Percentiles rank a stretch among this genome's conserved stretches.
phyloP scores from a whole-genome alignment of 139 green algal genomes.

The Chlamydomonas sphaeroides region DNA sequence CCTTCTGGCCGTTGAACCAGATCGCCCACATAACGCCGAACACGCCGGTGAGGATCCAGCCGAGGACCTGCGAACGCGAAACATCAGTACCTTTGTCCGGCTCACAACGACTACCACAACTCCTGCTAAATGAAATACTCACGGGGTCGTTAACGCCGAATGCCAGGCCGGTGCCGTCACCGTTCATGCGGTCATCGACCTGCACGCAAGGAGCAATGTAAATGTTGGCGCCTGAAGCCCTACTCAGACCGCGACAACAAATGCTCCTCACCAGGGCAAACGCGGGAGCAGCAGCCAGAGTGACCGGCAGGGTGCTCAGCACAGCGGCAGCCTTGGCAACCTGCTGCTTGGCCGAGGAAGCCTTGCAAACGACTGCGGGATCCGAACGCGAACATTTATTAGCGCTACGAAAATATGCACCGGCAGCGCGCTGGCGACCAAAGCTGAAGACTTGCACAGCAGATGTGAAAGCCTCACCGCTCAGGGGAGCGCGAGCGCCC shows the following conservation, averaged over 20 bases:
- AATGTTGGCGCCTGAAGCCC: background rate
- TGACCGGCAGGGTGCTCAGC: slow-evolving; percentile 47
- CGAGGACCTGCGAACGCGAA: slow-evolving; percentile 44
- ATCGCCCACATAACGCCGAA: slow-evolving; percentile 63
- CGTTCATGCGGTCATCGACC: slow-evolving; percentile 82
- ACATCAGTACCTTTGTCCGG: background rate
- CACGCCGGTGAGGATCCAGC: slow-evolving; percentile 62
- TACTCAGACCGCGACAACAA: background rate
- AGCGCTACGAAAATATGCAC: background rate
- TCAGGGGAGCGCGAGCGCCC: slow-evolving; percentile 28
- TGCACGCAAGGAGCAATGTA: slow-evolving; percentile 25
- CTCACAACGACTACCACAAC: background rate
- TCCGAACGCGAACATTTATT: background rate
- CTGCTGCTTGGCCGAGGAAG: slow-evolving; percentile 21
- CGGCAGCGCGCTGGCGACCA: background rate
- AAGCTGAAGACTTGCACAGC: background rate
- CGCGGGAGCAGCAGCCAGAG: slow-evolving; percentile 60
- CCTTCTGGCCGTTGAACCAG: slow-evolving; percentile 61
- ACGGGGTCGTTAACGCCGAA: slow-evolving; percentile 74
- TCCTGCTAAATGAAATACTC: background rate
- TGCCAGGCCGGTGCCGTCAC: slow-evolving; percentile 70
- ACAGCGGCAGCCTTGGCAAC: slow-evolving; percentile 57
- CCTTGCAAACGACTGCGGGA: slow-evolving; percentile 58
- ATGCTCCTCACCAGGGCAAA: slow-evolving; percentile 64
- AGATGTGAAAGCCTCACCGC: slow-evolving; percentile 3